Base-by-base conservation (phyloP, 1,139 yeast genomes). In the Yamadazyma sp. region DNA sequence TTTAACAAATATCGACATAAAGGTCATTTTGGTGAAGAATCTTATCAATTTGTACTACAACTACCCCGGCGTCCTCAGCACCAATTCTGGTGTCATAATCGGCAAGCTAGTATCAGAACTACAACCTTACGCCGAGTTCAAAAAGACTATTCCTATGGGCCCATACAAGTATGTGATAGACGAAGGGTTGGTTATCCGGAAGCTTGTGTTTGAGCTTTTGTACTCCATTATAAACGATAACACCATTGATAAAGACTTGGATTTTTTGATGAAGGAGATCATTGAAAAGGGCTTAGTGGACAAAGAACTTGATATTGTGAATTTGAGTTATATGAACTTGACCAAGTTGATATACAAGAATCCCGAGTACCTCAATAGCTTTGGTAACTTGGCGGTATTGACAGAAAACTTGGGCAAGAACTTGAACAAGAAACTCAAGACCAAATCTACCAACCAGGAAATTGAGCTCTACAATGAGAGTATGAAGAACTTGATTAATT, bases 151-250 rank as follows among this genome's bases (percentile, higher is more conserved):
- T 29, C 86, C 83, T 33, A 86, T 88, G 81, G 96, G 96, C 0
- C 95, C 95, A 0, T 86, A 85, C 66, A 86, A 86, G 52, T 90
- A 86, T 54, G 80, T 81, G 43, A 76, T 86, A 32, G 96, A 87
- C 53, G 85, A 83, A 50, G 95, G 92, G 0, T 65, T 86, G 33
- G 89, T 81, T 45, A 76, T 82, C 41, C 70, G 96, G 39, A 86
- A 85, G 54, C 73, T 85, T 35, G 73, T 86, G 8, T 86, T 82
- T 56, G 96, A 87, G 53, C 65, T 83, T 23, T 64, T 86, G 34
- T 82, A 82, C 54, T 73, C 86, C 5, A 59, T 85, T 16, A 57
- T 64, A 24, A 58, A 58, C 32, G 55, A 56, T 12, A 50, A 52
- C 13, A 46, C 47, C 8, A 47, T 61, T 23, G 33, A 49, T 14